Conservation (phyloP, 1,284 basidiomycete genomes). For the Apiotrichum brassicae region DNA sequence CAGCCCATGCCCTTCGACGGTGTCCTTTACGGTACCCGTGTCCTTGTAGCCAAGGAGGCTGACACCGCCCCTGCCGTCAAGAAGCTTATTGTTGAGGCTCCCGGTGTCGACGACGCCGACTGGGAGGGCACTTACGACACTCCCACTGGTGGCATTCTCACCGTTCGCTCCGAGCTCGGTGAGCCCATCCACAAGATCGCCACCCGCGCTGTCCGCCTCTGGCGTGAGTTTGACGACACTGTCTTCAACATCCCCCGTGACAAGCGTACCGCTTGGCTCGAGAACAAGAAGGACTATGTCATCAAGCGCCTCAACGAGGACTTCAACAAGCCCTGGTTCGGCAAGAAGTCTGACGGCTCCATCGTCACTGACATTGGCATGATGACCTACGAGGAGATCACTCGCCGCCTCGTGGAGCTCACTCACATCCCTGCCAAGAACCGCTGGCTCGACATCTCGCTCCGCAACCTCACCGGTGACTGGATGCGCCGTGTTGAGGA, state of each 20-base stretch:
- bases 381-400: slow-evolving; percentile 98
- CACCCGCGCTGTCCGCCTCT: slow-evolving; percentile 89
- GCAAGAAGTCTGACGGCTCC: slow-evolving; percentile 81
- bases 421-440: slow-evolving; percentile 89
- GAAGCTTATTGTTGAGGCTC: slow-evolving; percentile 87
- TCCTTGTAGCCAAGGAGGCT: slow-evolving; percentile 98
- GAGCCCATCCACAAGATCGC: slow-evolving; percentile 99
- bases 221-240: slow-evolving; percentile 96
- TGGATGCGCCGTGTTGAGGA: slow-evolving; percentile 96
- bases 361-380: slow-evolving; percentile 81
- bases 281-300: slow-evolving; percentile 78
- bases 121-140: slow-evolving; percentile 96
- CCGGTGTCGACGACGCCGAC: slow-evolving; percentile 82
- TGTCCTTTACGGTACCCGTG: slow-evolving; percentile 88
- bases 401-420: slow-evolving; percentile 79
- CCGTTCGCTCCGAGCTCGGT: slow-evolving; percentile 94
- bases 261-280: slow-evolving; percentile 83
- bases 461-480: slow-evolving; percentile 91
- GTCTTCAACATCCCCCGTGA: slow-evolving; percentile 93
- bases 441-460: slow-evolving; percentile 90
- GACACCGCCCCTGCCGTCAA: slow-evolving; percentile 92
- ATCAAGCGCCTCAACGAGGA: slow-evolving; percentile 89
- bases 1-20: slow-evolving; percentile 99
- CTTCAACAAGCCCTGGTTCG: slow-evolving; percentile 96
- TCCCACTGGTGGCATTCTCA: slow-evolving; percentile 91